These are phyloP conservation scores for Aspergillus quadrilineatus DNA, from an alignment of 2,329 filamentous ascomycete species.

Conservation along the genomic window DNA sequence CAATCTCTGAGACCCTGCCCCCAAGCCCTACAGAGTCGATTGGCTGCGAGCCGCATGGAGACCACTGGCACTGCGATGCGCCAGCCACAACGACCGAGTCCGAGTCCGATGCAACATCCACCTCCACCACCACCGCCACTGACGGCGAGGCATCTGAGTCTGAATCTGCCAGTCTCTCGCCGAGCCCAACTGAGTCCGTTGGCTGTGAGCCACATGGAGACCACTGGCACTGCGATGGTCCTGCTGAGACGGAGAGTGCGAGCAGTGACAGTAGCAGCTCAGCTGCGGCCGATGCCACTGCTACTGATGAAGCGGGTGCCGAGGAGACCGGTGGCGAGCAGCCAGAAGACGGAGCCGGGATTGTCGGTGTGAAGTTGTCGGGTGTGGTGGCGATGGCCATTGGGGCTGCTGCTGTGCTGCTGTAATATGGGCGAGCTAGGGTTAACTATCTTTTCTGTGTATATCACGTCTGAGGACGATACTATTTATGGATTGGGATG, in stretches of 20 bases:
- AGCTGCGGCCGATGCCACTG: background rate
- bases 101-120: conserved; percentile 18
- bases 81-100: background rate
- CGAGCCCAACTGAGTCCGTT: conserved; percentile 25
- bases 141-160: background rate
- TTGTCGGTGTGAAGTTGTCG: conserved; percentile 7
- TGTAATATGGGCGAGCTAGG: background rate
- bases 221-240: conserved; percentile 30
- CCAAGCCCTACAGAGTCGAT: conserved; percentile 26
- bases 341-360: conserved; percentile 12
- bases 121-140: conserved; percentile 27
- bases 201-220: conserved; percentile 25
- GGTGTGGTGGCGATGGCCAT: conserved; percentile 16
- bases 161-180: conserved; percentile 13
- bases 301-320: conserved; percentile 11
- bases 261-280: background rate
- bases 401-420: conserved; percentile 12
- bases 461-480: no score
- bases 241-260: conserved; percentile 13
- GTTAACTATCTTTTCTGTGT: background rate
- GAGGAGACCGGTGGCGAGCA: conserved; percentile 5
- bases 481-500: no score
- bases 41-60: conserved; percentile 23
- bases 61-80: conserved; percentile 26
- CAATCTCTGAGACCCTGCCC: conserved; percentile 11